Base-by-base conservation (phyloP, 2,329 filamentous ascomycete genomes). In the Parastagonospora nodorum region DNA sequence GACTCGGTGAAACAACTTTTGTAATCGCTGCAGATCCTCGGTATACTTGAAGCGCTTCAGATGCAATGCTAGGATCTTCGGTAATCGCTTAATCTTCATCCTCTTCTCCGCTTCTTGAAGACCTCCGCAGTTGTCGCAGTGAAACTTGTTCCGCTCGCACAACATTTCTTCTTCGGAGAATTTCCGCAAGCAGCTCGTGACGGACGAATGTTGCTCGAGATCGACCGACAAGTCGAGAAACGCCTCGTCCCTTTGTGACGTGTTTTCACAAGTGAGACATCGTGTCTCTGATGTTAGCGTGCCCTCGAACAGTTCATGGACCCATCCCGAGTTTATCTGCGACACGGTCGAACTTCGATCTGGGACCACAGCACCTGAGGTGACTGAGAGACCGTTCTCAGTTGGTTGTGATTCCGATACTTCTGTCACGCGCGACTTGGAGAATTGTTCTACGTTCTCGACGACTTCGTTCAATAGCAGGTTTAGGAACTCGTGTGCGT, bases 21-120 rank as follows among this genome's bases (percentile, higher is more conserved):
- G 92, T 55, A 99, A 78, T 47, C 92, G 85, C 60, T 92, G 94
- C 68, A 95, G 85, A 72, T 97, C 93, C 70, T 97, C 94, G 2
- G 93, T 97, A 71, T 97, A 99, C 77, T 97, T 97, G 80, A 99
- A 99, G 49, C 94, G 86, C 77, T 99, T 99, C 56, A 99, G 77
- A 70, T 99, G 94, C 50, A 99, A 78, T 4, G 94, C 92, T 57
- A 99, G 77, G 52, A 99, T 91, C 68, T 90, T 92, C 4, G 94
- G 94, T 68, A 97, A 77, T 45, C 90, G 85, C 78, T 99, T 97
- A 63, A 99, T 93, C 80, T 97, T 99, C 94, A 99, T 99, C 58
- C 94, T 85, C 79, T 97, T 99, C 74, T 99, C 94, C 0, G 94
- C 94, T 76, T 99, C 94, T 74, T 99, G 94, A 48, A 99, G 78